Evolutionary conservation across 2,329 filamentous ascomycete species (phyloP).

Genomic region (Parafenestella ontariensis): DNA sequence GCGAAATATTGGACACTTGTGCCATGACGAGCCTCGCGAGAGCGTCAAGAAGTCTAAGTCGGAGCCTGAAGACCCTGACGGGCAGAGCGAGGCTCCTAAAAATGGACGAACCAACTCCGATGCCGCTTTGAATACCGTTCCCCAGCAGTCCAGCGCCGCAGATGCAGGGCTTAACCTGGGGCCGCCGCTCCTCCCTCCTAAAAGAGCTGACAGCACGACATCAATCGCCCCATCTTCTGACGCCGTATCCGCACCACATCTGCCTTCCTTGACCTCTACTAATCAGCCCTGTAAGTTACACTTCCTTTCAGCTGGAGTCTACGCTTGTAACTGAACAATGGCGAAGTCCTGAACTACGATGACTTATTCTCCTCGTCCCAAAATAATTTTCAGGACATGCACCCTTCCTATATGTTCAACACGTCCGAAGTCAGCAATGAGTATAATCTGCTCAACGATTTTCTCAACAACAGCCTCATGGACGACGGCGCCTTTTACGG

Average conservation of each 20-base stretch:
- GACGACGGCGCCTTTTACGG: constrained; percentile 66
- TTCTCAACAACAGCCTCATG: constrained; percentile 87
- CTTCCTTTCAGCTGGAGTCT: constrained; percentile 30
- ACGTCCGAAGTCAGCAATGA: constrained; percentile 95
- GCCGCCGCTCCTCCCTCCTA: constrained; percentile 44
- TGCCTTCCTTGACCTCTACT: constrained; percentile 67
- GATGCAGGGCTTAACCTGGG: constrained; percentile 50
- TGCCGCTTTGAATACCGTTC: constrained; percentile 30
- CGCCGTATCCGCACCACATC: constrained; percentile 71
- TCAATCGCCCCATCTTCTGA: constrained; percentile 77
- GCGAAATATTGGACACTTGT: constrained; percentile 96
- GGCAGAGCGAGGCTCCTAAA: constrained; percentile 39
- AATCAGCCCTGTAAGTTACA: constrained; percentile 76
- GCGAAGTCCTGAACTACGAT: constrained; percentile 78
- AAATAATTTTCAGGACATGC: constrained; percentile 92
- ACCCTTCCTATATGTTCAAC: constrained; percentile 93
- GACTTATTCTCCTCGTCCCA: constrained; percentile 77
- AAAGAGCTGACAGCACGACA: constrained; percentile 53
- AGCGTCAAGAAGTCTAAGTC: constrained; percentile 77
- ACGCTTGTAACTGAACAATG: constrained; percentile 33
- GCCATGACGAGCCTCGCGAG: constrained; percentile 96
- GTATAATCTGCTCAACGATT: constrained; percentile 96
- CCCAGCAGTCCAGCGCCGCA: constrained; percentile 38
- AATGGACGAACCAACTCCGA: constrained; percentile 42
- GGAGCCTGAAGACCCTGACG: constrained; percentile 48